phyloP scores from a whole-genome alignment of 306 rosid species.

The Cicer pinnatifidum region DNA sequence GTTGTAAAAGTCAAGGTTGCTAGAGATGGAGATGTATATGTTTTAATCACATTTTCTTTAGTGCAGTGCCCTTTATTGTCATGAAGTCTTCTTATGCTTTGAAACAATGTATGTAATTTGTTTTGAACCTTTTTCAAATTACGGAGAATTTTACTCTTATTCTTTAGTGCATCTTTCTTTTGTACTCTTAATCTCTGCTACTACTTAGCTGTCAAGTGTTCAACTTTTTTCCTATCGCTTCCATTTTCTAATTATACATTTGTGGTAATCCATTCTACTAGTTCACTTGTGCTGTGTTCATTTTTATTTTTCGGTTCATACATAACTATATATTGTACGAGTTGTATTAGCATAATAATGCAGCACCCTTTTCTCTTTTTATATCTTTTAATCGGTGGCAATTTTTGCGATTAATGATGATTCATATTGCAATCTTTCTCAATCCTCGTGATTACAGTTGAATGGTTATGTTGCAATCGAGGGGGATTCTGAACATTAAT shows the following conservation, averaged over 20 bases:
- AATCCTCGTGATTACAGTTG: constrained; percentile 61
- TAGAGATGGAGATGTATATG: constrained; percentile 47
- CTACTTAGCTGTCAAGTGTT: not conserved
- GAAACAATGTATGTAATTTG: too few species aligned
- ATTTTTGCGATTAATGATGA: constrained; percentile 60
- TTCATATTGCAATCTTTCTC: constrained; percentile 58
- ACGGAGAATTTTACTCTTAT: too few species aligned
- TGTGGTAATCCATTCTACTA: not conserved
- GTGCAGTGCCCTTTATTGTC: constrained; percentile 55
- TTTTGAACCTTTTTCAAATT: too few species aligned
- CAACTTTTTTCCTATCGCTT: not conserved
- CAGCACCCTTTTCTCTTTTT: constrained; percentile 52
- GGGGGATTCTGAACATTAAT: constrained; percentile 43
- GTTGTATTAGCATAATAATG: constrained; percentile 42
- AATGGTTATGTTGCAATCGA: constrained; percentile 50
- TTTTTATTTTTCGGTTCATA: not conserved
- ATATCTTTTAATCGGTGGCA: constrained; percentile 51
- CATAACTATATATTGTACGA: constrained; percentile 35
- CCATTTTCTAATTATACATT: not conserved
- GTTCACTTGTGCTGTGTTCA: not conserved
- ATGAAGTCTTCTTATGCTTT: constrained; percentile 36
- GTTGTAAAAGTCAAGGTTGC: constrained; percentile 57
- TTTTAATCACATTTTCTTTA: constrained; percentile 46
- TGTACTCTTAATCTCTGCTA: not conserved
- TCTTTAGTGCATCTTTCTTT: too few species aligned